Evolutionary conservation across 2,329 filamentous ascomycete genomes (phyloP), one percentile per base, ranked within the genome.

Genomic region (Truncatella angustata): DNA sequence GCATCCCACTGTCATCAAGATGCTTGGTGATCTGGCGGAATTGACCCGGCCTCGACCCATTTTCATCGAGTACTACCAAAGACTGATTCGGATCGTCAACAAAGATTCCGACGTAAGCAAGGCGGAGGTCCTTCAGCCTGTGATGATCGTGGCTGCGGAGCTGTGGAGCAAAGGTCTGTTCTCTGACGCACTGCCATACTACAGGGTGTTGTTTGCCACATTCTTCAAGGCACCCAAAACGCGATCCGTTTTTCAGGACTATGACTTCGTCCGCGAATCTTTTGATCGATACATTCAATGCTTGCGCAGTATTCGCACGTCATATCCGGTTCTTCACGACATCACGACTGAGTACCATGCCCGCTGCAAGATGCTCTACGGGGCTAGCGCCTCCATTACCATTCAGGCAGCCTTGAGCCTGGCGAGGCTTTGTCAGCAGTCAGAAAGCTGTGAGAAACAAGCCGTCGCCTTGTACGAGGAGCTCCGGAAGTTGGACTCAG

Each of bases 341-440:
- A 61, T 69, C 3, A 62, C 67, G 0, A 51, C 63, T 16, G 65
- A 72, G 10, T 70, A 68, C 51, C 67, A 65, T 9, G 42, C 58
- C 3, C 67, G 64, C 39, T 67, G 66, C 53, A 68, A 68, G 63
- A 55, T 56, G 2, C 53, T 70, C 2, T 73, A 69, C 37, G 62
- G 68, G 20, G 61, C 61, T 0, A 65, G 60, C 11, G 65, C 68
- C 4, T 63, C 64, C 3, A 69, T 73, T 49, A 72, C 68, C 3
- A 58, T 72, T 20, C 60, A 67, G 53, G 65, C 69, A 1, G 70
- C 68, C 1, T 51, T 67, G 43, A 63, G 60, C 0, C 61, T 73
- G 5, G 69, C 70, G 3, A 64, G 63, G 49, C 51, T 72, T 12
- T 73, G 69, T 54, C 66, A 69, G 55, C 68, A 70, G 53, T 68